These are phyloP conservation scores for Cenchrus americanus DNA, from an alignment of 176 grass and related monocot species.

Conservation along the genomic window DNA sequence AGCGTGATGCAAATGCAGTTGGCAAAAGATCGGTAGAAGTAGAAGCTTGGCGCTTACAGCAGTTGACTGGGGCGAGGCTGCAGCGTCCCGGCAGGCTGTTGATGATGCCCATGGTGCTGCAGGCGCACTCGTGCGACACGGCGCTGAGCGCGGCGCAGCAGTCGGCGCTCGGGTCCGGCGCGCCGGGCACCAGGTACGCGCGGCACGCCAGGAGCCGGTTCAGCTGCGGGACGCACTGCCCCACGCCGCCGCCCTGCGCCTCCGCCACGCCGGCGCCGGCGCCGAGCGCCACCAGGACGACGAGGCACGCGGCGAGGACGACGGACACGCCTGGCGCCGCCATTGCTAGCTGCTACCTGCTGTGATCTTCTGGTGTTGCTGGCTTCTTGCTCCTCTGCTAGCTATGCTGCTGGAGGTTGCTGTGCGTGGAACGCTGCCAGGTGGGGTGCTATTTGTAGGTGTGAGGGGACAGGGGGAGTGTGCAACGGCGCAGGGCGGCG, in stretches of 20 bases:
- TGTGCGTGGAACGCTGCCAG: background rate
- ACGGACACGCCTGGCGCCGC: background rate
- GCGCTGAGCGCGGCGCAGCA: conserved; percentile 73
- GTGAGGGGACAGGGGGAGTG: background rate
- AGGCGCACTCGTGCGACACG: conserved; percentile 65
- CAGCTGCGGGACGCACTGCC: conserved; percentile 62
- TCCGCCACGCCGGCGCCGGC: background rate
- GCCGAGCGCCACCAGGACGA: conserved; percentile 27
- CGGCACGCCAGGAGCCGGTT: conserved; percentile 67
- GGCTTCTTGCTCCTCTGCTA: background rate
- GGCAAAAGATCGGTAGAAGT: too few relatives aligned
- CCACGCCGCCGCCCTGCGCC: conserved; percentile 28
- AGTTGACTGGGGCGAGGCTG: conserved; percentile 47
- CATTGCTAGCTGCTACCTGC: background rate
- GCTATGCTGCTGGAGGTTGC: background rate
- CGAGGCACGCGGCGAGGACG: conserved; percentile 16
- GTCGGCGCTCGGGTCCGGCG: conserved; percentile 59
- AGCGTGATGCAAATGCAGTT: background rate
- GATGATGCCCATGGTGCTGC: conserved; percentile 77
- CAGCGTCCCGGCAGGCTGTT: conserved; percentile 75
- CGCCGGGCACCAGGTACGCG: conserved; percentile 62
- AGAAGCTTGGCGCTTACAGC: conserved; percentile 38
- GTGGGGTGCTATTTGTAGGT: background rate
- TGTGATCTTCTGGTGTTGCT: background rate
- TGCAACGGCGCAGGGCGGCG: background rate